Conservation (phyloP, 495 filamentous ascomycete genomes). For the Lophium mytilinum region DNA sequence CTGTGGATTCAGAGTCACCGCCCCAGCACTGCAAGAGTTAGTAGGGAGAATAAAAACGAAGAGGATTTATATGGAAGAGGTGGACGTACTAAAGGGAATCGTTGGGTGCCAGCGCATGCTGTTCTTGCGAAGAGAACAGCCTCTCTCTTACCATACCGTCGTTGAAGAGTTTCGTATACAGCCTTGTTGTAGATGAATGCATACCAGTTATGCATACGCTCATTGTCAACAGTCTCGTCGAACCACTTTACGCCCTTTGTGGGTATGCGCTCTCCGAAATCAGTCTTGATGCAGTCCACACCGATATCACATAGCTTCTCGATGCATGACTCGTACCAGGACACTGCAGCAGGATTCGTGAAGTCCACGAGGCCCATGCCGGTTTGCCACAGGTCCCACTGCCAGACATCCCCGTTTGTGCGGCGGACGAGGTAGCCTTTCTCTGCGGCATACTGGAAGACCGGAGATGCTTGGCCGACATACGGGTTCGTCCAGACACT, state of each 20-base stretch:
- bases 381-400: constrained; percentile 69
- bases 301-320: constrained; percentile 55
- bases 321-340: constrained; percentile 53
- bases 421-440: constrained; percentile 64
- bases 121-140: constrained; percentile 61
- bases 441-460: constrained; percentile 55
- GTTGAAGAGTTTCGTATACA: constrained; percentile 57
- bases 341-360: constrained; percentile 58
- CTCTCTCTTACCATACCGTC: constrained; percentile 48
- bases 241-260: constrained; percentile 50
- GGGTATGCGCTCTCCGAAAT: constrained; percentile 66
- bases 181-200: constrained; percentile 60
- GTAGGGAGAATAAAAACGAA: background rate
- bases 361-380: constrained; percentile 70
- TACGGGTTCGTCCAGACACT: constrained; percentile 71
- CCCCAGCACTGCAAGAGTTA: constrained; percentile 34
- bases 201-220: constrained; percentile 69
- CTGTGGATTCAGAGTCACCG: constrained; percentile 65
- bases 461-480: constrained; percentile 55
- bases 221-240: constrained; percentile 39
- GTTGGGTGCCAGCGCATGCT: constrained; percentile 58
- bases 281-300: constrained; percentile 64
- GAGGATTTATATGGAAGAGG: background rate
- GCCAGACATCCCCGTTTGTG: constrained; percentile 60
- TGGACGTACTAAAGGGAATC: constrained; percentile 50